Evolutionary conservation across 306 rosid species (phyloP).

Genomic region (Dalbergia cultrata): DNA sequence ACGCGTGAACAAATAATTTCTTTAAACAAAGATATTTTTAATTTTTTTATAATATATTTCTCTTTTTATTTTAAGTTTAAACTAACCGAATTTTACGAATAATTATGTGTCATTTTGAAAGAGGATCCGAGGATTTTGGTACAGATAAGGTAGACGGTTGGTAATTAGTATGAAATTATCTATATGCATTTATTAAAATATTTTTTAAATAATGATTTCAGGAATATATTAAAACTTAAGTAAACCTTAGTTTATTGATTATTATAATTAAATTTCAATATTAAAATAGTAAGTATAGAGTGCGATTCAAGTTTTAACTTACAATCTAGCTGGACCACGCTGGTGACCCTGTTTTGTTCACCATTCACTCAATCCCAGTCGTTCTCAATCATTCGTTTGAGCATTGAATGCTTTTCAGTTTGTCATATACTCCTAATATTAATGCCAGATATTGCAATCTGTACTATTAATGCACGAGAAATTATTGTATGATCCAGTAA

Average conservation of each 20-base stretch:
- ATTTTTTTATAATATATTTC: no score
- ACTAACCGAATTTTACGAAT: no score
- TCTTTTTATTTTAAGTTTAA: no score
- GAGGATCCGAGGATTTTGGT: no score
- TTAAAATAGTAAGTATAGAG: not conserved
- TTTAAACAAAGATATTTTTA: no score
- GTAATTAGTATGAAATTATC: no score
- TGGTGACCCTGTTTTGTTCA: not conserved
- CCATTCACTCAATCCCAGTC: not conserved
- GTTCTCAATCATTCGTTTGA: not conserved
- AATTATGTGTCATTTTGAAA: no score
- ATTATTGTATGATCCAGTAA: no score
- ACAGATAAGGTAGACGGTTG: no score
- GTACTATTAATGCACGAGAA: not conserved
- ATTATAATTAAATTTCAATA: not conserved
- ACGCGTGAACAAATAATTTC: no score
- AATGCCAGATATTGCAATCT: not conserved
- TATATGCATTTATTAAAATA: not conserved
- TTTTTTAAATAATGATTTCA: not conserved
- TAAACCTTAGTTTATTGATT: not conserved
- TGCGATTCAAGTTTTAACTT: not conserved
- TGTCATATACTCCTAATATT: not conserved
- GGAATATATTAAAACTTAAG: not conserved
- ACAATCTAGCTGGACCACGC: not conserved
- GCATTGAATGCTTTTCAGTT: not conserved